phyloP scores from a whole-genome alignment of 192 early-diverging fungal species.

The Podila clonocystis region DNA sequence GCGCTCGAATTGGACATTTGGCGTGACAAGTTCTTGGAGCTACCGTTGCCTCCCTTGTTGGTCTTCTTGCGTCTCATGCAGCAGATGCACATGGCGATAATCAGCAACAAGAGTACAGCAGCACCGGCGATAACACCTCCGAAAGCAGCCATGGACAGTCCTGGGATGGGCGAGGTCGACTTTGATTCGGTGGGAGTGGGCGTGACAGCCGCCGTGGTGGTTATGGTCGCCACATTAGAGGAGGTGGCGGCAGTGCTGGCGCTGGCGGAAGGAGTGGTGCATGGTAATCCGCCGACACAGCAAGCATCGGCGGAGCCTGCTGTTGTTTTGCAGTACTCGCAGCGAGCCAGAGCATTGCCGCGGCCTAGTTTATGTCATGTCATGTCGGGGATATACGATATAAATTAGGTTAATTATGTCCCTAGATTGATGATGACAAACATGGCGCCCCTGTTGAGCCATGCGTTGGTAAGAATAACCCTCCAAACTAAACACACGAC shows the following conservation, averaged over 20 bases:
- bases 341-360: conserved; percentile 2
- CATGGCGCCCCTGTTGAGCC: not conserved
- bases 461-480: not conserved
- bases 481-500: too few relatives aligned
- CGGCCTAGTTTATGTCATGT: conserved; percentile 18
- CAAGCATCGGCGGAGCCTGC: conserved; percentile 20
- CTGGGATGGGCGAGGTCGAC: conserved; percentile 7
- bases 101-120: conserved; percentile 9
- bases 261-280: too few relatives aligned
- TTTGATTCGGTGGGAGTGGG: not conserved
- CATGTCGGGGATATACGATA: not conserved
- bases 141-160: conserved; percentile 26
- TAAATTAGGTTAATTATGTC: not conserved
- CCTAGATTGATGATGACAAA: too few relatives aligned
- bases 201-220: not conserved
- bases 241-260: conserved; percentile 3
- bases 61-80: conserved; percentile 20
- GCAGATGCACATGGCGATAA: conserved; percentile 27
- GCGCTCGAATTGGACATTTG: conserved; percentile 35
- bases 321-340: conserved; percentile 18
- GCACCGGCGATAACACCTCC: conserved; percentile 34
- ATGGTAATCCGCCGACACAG: not conserved
- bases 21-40: conserved; percentile 18
- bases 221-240: not conserved
- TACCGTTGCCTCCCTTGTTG: not conserved